These are phyloP conservation scores for Syzygium malaccense DNA, from an alignment of 441 rosid species.

Conservation along the genomic window DNA sequence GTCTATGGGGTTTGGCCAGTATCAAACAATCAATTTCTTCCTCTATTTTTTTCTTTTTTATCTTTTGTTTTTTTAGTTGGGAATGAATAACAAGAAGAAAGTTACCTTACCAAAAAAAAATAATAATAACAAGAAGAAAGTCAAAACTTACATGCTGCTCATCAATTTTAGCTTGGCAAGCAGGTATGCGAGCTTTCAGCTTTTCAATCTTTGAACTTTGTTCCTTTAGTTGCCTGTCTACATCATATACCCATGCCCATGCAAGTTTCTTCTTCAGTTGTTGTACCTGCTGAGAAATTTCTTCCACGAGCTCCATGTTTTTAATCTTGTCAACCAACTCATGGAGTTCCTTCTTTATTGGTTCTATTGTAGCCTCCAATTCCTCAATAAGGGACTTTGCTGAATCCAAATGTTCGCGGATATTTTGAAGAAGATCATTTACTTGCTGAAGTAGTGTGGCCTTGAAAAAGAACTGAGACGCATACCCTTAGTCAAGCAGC, in stretches of 20 bases:
- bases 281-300: constrained; percentile 54
- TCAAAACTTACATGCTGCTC: constrained; percentile 43
- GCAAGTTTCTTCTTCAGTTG: constrained; percentile 83
- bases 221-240: constrained; percentile 60
- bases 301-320: constrained; percentile 80
- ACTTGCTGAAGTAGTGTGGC: constrained; percentile 98
- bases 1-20: background rate
- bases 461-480: constrained; percentile 78
- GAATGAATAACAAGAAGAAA: background rate
- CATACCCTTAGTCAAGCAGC: constrained; percentile 20
- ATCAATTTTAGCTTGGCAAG: constrained; percentile 84
- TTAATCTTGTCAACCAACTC: constrained; percentile 68
- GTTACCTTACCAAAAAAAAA: background rate
- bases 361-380: constrained; percentile 58
- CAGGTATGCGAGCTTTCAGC: constrained; percentile 72
- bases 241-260: constrained; percentile 89
- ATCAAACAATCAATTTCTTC: background rate
- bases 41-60: background rate
- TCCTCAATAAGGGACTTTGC: constrained; percentile 61
- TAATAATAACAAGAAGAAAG: background rate
- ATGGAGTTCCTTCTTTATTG: constrained; percentile 62
- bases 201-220: constrained; percentile 41
- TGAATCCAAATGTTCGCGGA: constrained; percentile 37
- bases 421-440: constrained; percentile 63
- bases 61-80: no score